Percentiles rank a stretch among this genome's conserved stretches.
Evolutionary conservation across 805 yeast species (phyloP).

Genomic region (Wickerhamiella sorbophila): DNA sequence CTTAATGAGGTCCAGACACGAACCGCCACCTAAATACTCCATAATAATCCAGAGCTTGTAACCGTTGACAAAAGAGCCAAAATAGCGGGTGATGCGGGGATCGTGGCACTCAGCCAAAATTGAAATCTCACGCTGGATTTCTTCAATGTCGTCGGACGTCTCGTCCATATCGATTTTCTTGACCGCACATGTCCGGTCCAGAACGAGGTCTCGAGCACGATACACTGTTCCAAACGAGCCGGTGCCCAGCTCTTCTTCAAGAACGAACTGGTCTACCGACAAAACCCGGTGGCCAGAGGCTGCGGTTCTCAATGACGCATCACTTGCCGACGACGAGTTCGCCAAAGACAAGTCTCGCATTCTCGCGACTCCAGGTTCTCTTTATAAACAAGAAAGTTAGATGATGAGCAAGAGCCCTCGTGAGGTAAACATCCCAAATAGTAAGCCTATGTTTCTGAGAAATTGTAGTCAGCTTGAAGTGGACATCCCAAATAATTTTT

Average conservation of each 20-base stretch:
- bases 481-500: background rate
- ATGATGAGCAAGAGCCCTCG: background rate
- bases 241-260: slow-evolving; percentile 47
- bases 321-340: background rate
- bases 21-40: slow-evolving; percentile 74
- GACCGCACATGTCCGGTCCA: slow-evolving; percentile 26
- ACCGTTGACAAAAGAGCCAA: slow-evolving; percentile 58
- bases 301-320: background rate
- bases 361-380: background rate
- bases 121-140: slow-evolving; percentile 58
- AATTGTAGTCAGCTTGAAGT: background rate
- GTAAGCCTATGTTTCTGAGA: background rate
- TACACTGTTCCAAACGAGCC: slow-evolving; percentile 74
- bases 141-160: slow-evolving; percentile 50
- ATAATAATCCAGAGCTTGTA: slow-evolving; percentile 65
- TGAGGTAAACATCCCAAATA: background rate
- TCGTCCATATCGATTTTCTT: slow-evolving; percentile 50
- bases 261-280: slow-evolving; percentile 33
- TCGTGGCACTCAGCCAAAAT: slow-evolving; percentile 53
- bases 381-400: background rate
- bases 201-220: slow-evolving; percentile 37
- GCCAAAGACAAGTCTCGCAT: background rate
- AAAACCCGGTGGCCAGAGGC: background rate
- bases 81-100: slow-evolving; percentile 48
- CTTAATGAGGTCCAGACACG: slow-evolving; percentile 45